phyloP scores from a whole-genome alignment of 176 grass and related monocot species.

The Carex pumila region DNA sequence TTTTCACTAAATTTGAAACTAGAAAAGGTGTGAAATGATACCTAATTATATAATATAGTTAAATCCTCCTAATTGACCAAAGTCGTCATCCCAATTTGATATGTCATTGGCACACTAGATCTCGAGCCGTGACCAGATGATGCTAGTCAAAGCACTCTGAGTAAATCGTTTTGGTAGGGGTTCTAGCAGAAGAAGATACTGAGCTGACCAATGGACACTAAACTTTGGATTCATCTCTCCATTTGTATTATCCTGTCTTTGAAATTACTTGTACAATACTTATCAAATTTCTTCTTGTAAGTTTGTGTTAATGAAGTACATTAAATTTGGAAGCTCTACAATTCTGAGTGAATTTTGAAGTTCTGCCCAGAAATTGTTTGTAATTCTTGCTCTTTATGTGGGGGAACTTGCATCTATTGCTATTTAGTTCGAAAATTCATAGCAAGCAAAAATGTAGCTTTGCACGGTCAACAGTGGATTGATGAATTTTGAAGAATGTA shows the following conservation, averaged over 20 bases:
- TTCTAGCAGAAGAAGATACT: not conserved
- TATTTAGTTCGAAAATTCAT: no score
- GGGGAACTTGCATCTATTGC: not conserved
- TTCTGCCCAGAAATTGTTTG: not conserved
- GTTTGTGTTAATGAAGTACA: not conserved
- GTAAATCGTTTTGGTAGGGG: not conserved
- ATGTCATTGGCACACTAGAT: not conserved
- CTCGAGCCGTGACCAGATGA: not conserved
- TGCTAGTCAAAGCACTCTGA: not conserved
- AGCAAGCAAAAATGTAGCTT: no score
- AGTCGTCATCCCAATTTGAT: not conserved
- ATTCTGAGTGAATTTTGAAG: not conserved
- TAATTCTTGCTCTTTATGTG: not conserved
- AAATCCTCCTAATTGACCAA: not conserved
- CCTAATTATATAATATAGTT: not conserved
- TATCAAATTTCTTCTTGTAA: not conserved
- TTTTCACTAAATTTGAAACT: not conserved
- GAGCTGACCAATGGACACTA: not conserved
- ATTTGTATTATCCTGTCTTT: not conserved
- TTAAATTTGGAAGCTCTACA: not conserved
- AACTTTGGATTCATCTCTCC: not conserved
- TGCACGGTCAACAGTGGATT: no score
- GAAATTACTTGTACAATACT: not conserved
- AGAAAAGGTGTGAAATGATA: not conserved
- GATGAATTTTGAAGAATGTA: no score